phyloP scores from a whole-genome alignment of 768 basidiomycete genomes.

The Boletellus ananiceps region DNA sequence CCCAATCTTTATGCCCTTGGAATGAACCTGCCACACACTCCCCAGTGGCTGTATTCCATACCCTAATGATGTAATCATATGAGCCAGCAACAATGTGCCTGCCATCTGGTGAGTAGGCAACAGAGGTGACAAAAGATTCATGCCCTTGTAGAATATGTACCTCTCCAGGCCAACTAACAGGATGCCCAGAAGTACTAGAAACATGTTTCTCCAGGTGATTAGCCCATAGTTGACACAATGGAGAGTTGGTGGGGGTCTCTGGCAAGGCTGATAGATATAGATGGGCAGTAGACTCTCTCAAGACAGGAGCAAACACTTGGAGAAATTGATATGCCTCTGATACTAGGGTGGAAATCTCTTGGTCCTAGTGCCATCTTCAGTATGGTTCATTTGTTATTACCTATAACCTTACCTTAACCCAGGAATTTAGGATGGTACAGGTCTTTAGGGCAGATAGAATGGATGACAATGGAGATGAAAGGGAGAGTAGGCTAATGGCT shows the following conservation, averaged over 20 bases:
- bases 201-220: neutral
- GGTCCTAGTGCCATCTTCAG: neutral
- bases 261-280: constrained; percentile 3
- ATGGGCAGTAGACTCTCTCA: neutral
- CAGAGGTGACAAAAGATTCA: neutral
- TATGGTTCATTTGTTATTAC: neutral
- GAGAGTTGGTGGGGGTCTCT: constrained; percentile 1
- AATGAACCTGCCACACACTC: no score
- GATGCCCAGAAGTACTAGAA: neutral
- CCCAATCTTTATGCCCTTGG: no score
- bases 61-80: no score
- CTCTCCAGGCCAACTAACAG: neutral
- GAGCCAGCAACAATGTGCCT: no score
- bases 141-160: neutral
- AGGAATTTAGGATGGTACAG: neutral
- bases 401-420: constrained; percentile 1
- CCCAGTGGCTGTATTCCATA: no score
- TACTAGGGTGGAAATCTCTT: neutral
- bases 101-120: no score
- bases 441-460: neutral
- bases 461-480: no score
- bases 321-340: constrained; percentile 1
- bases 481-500: neutral
- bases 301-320: neutral
- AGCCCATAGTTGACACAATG: neutral